A percentile compares a stretch with the other conserved stretches of the same genome.
Conservation (phyloP, 164 flowering plant genomes). For the Dillenia turbinata region DNA sequence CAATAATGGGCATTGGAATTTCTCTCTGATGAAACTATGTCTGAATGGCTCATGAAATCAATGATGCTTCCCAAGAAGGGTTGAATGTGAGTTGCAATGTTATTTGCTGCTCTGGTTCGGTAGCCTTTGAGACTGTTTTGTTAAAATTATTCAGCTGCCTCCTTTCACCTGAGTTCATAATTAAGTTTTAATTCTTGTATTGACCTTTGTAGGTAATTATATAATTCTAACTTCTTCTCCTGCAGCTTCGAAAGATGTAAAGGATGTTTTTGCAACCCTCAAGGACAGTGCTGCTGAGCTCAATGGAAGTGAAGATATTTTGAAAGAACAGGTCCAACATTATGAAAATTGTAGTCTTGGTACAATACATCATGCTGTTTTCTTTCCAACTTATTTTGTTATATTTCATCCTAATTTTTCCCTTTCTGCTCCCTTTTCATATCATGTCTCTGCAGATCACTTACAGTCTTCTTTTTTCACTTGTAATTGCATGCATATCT, state of each 20-base stretch:
- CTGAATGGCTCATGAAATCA: no score
- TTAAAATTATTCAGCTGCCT: no score
- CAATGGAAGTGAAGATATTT: constrained; percentile 32
- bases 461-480: constrained; percentile 72
- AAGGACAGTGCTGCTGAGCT: constrained; percentile 70
- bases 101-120: no score
- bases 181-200: no score
- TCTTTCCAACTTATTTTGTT: background rate
- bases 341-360: background rate
- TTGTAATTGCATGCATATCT: constrained; percentile 76
- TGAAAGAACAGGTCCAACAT: constrained; percentile 63
- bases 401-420: background rate
- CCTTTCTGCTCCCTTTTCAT: background rate
- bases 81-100: no score
- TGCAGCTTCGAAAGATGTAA: constrained; percentile 82
- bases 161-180: no score
- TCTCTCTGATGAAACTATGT: no score
- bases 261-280: constrained; percentile 54
- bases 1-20: no score
- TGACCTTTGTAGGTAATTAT: no score
- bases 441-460: constrained; percentile 52
- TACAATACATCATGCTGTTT: background rate
- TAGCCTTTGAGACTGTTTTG: no score
- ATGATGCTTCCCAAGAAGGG: no score
- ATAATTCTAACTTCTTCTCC: constrained; percentile 7